Evolutionary conservation across 441 rosid species (phyloP).

Genomic region (Eruca vesicaria): DNA sequence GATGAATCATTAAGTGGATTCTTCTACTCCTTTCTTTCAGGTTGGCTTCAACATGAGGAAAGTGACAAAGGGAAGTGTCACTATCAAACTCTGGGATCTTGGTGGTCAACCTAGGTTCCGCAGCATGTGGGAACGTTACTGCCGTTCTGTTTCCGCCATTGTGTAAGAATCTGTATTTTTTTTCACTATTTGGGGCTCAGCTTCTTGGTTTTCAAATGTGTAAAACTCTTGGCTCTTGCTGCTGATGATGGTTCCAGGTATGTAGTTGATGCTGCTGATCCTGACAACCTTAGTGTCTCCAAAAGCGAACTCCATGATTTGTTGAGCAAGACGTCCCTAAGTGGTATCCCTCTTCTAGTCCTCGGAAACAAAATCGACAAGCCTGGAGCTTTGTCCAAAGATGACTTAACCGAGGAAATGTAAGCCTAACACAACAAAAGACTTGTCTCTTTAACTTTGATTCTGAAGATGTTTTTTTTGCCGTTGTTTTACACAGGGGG

Average conservation of each 20-base stretch:
- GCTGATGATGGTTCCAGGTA: constrained; percentile 40
- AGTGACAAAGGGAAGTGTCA: constrained; percentile 76
- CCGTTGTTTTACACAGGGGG: constrained; percentile 46
- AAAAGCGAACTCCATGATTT: constrained; percentile 71
- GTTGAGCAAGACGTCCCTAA: constrained; percentile 63
- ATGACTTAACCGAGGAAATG: constrained; percentile 65
- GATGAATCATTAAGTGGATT: background rate
- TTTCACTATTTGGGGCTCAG: background rate
- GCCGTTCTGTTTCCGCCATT: constrained; percentile 38
- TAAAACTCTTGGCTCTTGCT: background rate
- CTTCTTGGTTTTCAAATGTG: background rate
- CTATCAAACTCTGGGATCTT: constrained; percentile 77
- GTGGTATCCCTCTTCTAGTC: constrained; percentile 66
- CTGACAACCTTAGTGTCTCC: constrained; percentile 62
- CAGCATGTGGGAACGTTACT: constrained; percentile 98
- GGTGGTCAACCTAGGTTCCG: constrained; percentile 96
- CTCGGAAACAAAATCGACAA: constrained; percentile 78
- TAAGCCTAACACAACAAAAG: constrained; percentile 30
- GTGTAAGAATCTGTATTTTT: constrained; percentile 23
- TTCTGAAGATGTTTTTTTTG: background rate
- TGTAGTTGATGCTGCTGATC: constrained; percentile 78
- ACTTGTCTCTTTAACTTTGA: background rate
- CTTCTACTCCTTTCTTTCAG: constrained; percentile 32
- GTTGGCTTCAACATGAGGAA: constrained; percentile 82
- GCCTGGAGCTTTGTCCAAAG: constrained; percentile 64